Conservation (phyloP, 257 asterid species). For the Solanum pennellii region DNA sequence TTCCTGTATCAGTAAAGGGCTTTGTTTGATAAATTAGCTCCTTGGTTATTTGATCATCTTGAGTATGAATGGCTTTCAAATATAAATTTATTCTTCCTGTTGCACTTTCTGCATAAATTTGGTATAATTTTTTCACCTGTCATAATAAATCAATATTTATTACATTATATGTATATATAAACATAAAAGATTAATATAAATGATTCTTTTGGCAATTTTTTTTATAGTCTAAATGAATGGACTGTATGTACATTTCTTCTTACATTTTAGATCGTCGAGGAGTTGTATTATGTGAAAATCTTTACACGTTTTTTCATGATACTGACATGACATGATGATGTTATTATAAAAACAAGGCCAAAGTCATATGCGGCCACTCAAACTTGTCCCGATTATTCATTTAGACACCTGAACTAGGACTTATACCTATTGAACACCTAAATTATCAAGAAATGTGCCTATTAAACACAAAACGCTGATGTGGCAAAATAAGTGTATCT, state of each 20-base stretch:
- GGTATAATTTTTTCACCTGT: conserved; percentile 16
- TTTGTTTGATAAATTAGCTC: conserved; percentile 38
- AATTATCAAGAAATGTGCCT: too few relatives aligned
- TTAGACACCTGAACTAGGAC: too few relatives aligned
- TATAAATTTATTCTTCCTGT: conserved; percentile 41
- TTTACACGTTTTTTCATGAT: not conserved
- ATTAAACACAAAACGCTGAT: too few relatives aligned
- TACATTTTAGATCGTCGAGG: not conserved
- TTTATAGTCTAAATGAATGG: not conserved
- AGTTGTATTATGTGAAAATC: not conserved
- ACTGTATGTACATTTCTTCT: not conserved
- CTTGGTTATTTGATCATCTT: conserved; percentile 8
- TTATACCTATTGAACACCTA: too few relatives aligned
- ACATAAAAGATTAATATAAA: not conserved
- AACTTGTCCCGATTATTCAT: too few relatives aligned
- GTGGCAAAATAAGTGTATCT: too few relatives aligned
- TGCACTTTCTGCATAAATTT: conserved; percentile 37
- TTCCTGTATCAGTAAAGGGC: conserved; percentile 41
- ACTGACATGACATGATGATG: not conserved
- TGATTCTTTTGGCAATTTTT: not conserved
- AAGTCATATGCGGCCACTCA: too few relatives aligned
- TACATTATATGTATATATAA: too few relatives aligned
- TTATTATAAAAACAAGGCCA: not conserved
- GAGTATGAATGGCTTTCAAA: conserved; percentile 22
- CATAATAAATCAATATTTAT: not conserved